A percentile compares a stretch with the other conserved stretches of the same genome.
These are phyloP conservation scores for Populus euphratica DNA, from an alignment of 345 rosid species.

Conservation along the genomic window DNA sequence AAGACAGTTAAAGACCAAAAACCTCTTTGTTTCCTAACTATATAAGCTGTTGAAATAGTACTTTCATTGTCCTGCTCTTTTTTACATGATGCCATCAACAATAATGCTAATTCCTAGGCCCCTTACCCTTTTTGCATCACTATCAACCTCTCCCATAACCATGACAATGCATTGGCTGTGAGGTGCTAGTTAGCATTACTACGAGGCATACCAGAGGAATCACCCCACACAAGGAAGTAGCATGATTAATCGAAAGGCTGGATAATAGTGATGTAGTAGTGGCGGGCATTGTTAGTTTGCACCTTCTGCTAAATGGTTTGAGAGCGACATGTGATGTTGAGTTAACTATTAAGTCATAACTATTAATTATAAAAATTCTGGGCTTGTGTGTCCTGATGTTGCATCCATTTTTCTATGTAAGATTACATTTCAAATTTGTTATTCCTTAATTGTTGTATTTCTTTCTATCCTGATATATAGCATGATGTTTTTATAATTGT, in stretches of 20 bases:
- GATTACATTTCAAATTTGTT: background rate
- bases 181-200: background rate
- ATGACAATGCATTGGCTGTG: background rate
- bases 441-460: background rate
- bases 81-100: background rate
- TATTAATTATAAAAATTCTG: background rate
- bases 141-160: background rate
- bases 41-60: background rate
- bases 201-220: background rate
- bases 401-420: background rate
- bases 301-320: background rate
- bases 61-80: background rate
- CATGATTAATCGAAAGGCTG: background rate
- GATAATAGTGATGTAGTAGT: background rate
- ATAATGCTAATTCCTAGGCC: background rate
- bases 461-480: background rate
- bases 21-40: background rate
- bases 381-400: background rate
- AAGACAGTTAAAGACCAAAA: background rate
- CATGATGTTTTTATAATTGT: slow-evolving; percentile 9
- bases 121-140: background rate
- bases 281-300: background rate
- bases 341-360: background rate
- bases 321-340: background rate
- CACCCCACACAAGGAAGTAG: background rate